Evolutionary conservation across 805 yeast genomes (phyloP).

Genomic region (Wickerhamomyces strasburgensis): DNA sequence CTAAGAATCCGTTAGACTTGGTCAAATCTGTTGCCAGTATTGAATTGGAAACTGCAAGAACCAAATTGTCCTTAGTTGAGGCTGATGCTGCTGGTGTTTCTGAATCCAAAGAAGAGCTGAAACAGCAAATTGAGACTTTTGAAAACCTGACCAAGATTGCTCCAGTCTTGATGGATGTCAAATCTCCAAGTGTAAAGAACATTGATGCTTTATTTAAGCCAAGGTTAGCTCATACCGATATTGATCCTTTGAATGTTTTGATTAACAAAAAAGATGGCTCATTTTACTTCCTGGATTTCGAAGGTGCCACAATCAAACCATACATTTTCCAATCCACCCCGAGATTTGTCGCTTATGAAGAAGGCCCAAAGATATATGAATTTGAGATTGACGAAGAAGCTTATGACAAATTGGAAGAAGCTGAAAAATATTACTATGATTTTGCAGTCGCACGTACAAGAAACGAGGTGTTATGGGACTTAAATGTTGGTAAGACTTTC

Average conservation of each 20-base stretch:
- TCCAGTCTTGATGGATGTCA: slow-evolving; percentile 46
- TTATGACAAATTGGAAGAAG: slow-evolving; percentile 59
- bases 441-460: slow-evolving; percentile 88
- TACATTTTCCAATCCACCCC: slow-evolving; percentile 77
- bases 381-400: slow-evolving; percentile 70
- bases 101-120: slow-evolving; percentile 38
- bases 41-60: slow-evolving; percentile 57
- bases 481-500: slow-evolving; percentile 57
- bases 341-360: slow-evolving; percentile 68
- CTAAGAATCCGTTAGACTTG: slow-evolving; percentile 53
- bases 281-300: slow-evolving; percentile 72
- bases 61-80: slow-evolving; percentile 51
- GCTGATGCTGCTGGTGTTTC: slow-evolving; percentile 41
- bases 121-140: slow-evolving; percentile 54
- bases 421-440: slow-evolving; percentile 73
- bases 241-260: slow-evolving; percentile 86
- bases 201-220: slow-evolving; percentile 61
- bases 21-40: slow-evolving; percentile 59
- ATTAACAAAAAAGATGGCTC: slow-evolving; percentile 34
- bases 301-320: slow-evolving; percentile 76
- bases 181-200: slow-evolving; percentile 56
- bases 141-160: slow-evolving; percentile 54
- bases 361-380: slow-evolving; percentile 82
- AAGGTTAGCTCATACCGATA: slow-evolving; percentile 72
- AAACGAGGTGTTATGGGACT: slow-evolving; percentile 87